Evolutionary conservation across 2,329 filamentous ascomycete genomes (phyloP), one percentile per base, ranked within the genome.

Genomic region (Fragosphaeria purpurea): DNA sequence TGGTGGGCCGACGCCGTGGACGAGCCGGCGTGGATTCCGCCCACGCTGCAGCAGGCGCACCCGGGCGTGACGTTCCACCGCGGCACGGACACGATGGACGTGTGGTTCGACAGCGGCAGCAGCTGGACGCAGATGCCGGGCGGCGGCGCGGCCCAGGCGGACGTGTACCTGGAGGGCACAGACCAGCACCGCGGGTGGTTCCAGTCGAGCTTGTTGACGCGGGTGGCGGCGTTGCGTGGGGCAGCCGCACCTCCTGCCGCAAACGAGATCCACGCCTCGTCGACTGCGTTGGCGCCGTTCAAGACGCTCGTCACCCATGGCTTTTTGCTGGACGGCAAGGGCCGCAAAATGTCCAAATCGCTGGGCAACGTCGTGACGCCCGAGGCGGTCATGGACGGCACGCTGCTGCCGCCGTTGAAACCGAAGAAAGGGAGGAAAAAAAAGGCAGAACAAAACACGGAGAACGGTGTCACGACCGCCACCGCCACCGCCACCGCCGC

Each of bases 171-270:
- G 3, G 93, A 98, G 69, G 93, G 93, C 35, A 87, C 85, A 4
- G 93, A 98, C 65, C 93, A 98, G 65, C 93, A 98, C 66, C 85
- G 93, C 40, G 93, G 93, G 34, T 98, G 93, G 93, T 98, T 98
- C 64, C 93, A 98, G 67, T 97, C 93, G 6, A 95, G 89, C 55
- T 76, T 98, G 9, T 75, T 98, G 50, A 97, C 93, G 0, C 82
- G 88, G 46, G 78, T 95, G 34, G 86, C 90, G 0, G 74, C 77
- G 4, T 76, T 82, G 57, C 68, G 63, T 35, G 43, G 34, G 10
- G 37, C 22, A 1, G 22, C 31, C 3, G 22, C 22, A 22, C 22
- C 22, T 22, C 22, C 22, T 22, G 34, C 7, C 11, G 35, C 12
- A 6, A 13, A 32, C 8, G 11, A 33, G 22, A 4, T 4, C 22